A percentile compares a stretch with the other conserved stretches of the same genome.
Conservation (phyloP, 768 basidiomycete genomes). For the Tephrocybe sp. region DNA sequence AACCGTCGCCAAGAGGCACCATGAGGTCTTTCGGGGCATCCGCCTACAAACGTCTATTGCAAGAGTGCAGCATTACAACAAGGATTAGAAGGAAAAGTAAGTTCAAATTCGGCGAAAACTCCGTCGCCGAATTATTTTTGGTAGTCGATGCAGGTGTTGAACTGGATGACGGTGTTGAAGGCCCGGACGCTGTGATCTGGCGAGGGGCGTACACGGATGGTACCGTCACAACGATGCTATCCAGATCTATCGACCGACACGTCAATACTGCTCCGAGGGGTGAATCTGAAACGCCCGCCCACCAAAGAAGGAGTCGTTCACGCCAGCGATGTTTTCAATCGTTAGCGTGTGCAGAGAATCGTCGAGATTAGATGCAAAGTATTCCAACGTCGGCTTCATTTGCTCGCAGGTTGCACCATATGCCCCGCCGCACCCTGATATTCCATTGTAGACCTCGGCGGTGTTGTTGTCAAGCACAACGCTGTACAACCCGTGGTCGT, state of each 20-base stretch:
- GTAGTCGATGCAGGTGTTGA: slow-evolving; percentile 1
- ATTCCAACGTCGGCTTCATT: slow-evolving; percentile 41
- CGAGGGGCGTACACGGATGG: slow-evolving; percentile 42
- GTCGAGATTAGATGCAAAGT: slow-evolving; percentile 42
- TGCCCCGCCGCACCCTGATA: slow-evolving; percentile 47
- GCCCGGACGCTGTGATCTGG: slow-evolving; percentile 17
- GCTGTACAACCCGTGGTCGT: slow-evolving; percentile 46
- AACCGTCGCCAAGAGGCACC: not conserved
- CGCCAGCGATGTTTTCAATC: slow-evolving; percentile 39
- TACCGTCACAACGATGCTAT: slow-evolving; percentile 43
- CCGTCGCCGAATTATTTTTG: slow-evolving; percentile 1
- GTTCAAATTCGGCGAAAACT: not conserved
- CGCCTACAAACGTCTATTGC: not conserved
- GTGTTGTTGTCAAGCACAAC: slow-evolving; percentile 37
- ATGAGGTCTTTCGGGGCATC: not conserved
- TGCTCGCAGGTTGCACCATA: slow-evolving; percentile 47
- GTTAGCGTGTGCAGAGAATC: slow-evolving; percentile 35
- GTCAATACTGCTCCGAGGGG: not conserved
- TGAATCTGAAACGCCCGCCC: slow-evolving; percentile 2
- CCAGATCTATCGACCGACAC: slow-evolving; percentile 39
- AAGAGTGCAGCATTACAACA: slow-evolving; percentile 2
- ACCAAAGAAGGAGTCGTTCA: slow-evolving; percentile 48
- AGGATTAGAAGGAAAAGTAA: slow-evolving; percentile 7
- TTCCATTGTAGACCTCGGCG: slow-evolving; percentile 34
- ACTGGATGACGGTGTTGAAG: not conserved